Evolutionary conservation across 139 green algal species (phyloP), one percentile per base, ranked within the genome.

Genomic region (Astrephomene gubernaculifera): DNA sequence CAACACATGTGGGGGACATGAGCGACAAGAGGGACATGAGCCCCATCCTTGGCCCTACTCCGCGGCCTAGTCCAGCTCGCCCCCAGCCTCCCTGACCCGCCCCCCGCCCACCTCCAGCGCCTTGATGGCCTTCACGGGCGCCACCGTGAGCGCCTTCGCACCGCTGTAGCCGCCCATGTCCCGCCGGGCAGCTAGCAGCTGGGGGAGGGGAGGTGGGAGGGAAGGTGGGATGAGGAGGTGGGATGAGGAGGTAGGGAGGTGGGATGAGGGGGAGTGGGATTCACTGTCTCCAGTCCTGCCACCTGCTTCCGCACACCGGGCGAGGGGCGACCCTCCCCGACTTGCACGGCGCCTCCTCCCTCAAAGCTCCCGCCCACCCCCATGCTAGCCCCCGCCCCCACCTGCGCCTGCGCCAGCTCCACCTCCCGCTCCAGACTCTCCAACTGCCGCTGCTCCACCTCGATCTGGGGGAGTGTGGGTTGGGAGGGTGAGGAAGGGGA

Each of bases 381-480:
- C n/a, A n/a, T n/a, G n/a, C n/a, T n/a, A n/a, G n/a, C 57, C 57
- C 57, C 6, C 57, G 19, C 57, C 19, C 72, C 49, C 39, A 91
- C 88, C 81, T 89, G 87, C 53, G 80, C 88, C 44, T 91, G 88
- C 53, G 80, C 83, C 63, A 89, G n/a, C 43, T 91, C 88, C 67
- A 91, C 63, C 80, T 91, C 88, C 68, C 84, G 80, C 39, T 89
- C 54, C 39, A 91, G 71, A 5, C 64, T 63, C 43, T 91, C 88
- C n/a, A 91, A 38, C 69, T 91, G 88, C 67, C 88, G 74, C 41
- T 68, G 44, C 80, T 91, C 88, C 9, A 91, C 84, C 44, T 91
- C 88, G 39, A 91, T 82, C 88, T 91, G 79, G 45, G 6, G 8
- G 39, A 2, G 38, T 1, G 72, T 31, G 45, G 7, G 53, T 3